Evolutionary conservation across 495 filamentous ascomycete species (phyloP), one percentile per base, ranked within the genome.

Genomic region (Aspergillus homomorphus): DNA sequence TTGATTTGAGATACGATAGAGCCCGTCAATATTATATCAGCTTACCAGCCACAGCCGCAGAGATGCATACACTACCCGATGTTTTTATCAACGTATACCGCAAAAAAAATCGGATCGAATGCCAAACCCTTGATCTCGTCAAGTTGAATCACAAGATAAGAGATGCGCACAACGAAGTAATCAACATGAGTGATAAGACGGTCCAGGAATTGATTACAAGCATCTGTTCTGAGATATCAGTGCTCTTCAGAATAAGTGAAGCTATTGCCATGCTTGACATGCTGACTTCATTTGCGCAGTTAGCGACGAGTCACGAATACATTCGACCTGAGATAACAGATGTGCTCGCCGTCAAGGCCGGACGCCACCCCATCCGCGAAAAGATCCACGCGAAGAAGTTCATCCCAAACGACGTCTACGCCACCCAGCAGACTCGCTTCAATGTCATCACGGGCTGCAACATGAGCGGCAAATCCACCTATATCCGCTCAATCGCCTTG

Each of bases 401-500:
- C 69, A 77, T 96, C 30, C 89, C 94, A 0, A 98, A 98, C 62
- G 91, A 96, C 55, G 89, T 89, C 45, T 96, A 91, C 64, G 90
- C 91, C 33, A 87, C 84, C 19, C 75, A 86, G 24, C 84, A 89
- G 57, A 82, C 80, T 30, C 84, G 93, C 8, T 92, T 97, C 69
- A 91, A 96, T 59, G 89, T 98, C 59, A 87, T 98, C 66, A 96
- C 94, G 6, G 94, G 94, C 43, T 94, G 91, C 71, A 98, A 98
- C 70, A 98, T 97, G 95, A 95, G 91, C 64, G 94, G 94, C n/a
- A 97, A 96, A 68, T 91, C 90, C 59, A 98, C 93, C 0, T 98
- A 95, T 73, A 96, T 98, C 66, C 86, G 90, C 58, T 87, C 86
- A 7, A 77, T 96, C 43, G 91, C 93, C 18, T 76, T 98, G 10